phyloP scores from a whole-genome alignment of 139 green algal genomes.

The Trebouxia sp. region DNA sequence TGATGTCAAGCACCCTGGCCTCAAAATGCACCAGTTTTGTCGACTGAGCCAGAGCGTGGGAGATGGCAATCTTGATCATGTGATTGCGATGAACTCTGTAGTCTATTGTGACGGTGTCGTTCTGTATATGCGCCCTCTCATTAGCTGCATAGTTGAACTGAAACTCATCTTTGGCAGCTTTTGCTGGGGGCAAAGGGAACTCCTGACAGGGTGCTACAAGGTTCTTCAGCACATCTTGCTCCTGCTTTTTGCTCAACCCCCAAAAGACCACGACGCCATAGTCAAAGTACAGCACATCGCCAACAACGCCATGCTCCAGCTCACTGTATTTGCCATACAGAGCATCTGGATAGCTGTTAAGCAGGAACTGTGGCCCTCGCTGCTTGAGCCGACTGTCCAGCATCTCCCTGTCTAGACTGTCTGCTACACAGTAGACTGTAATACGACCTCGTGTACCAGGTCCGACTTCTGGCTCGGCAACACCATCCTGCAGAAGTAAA shows the following conservation, averaged over 20 bases:
- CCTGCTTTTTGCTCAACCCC: conserved; percentile 52
- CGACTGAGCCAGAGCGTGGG: conserved; percentile 59
- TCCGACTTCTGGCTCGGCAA: neutral
- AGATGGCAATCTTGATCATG: conserved; percentile 63
- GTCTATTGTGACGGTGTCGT: conserved; percentile 85
- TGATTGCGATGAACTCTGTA: conserved; percentile 34
- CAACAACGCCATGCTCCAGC: neutral
- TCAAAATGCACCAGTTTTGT: conserved; percentile 85
- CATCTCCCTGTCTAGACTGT: conserved; percentile 48
- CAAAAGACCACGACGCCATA: conserved; percentile 77
- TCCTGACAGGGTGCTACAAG: conserved; percentile 39
- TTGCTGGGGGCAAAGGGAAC: conserved; percentile 39
- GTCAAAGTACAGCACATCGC: conserved; percentile 68
- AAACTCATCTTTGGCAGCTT: conserved; percentile 50
- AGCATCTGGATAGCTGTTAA: conserved; percentile 46
- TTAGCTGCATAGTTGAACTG: conserved; percentile 61
- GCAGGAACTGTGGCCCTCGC: conserved; percentile 28
- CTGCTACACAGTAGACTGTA: conserved; percentile 65
- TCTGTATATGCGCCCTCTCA: conserved; percentile 75
- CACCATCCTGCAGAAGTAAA: neutral
- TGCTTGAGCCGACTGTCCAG: conserved; percentile 24
- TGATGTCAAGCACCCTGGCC: conserved; percentile 74
- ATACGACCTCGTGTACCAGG: conserved; percentile 47
- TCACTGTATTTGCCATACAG: conserved; percentile 42
- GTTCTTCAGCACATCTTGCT: conserved; percentile 40